Base-by-base conservation (phyloP, 1,139 yeast genomes). In the Sugiyamaella paludigena region DNA sequence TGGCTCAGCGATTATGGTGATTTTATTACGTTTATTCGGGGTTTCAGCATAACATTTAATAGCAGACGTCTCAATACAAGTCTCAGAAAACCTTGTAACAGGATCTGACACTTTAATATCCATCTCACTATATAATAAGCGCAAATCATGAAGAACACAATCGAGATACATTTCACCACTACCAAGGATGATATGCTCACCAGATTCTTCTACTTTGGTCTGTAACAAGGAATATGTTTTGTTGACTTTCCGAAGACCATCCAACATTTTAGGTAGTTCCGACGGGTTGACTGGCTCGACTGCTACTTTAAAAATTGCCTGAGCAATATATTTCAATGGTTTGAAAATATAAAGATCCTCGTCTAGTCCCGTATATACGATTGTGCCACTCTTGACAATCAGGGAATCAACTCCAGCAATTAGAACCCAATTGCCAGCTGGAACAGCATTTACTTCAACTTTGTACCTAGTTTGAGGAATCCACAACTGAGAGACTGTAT, bases 121-220 rank as follows among this genome's bases (percentile, higher is more conserved):
- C 44, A 89, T 74, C 41, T 79, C 80, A 0, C 86, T 78, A 62
- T 75, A 78, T 53, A 82, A 65, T 15, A 72, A 65, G 54, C 98
- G 73, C 41, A 92, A 68, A 61, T 88, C 97, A 66, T 84, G 87
- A 47, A 94, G 66, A 28, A 86, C 71, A 58, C 95, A 87, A 66
- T 94, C 98, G 69, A 94, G 67, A 62, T 87, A 88, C 13, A 92
- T 62, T 63, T 94, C 98, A 4, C 98, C 98, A 2, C 89, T 80
- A 0, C 94, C 96, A 28, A 83, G 63, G 1, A 94, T 64, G 0
- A 83, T 81, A 64, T 85, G 88, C 60, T 91, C 98, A 1, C 98
- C 97, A 49, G 91, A 84, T 57, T 87, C 95, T 64, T 88, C 96
- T 1, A 86, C 91, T 54, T 77, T 80, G 7, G 87, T 72, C 28